Evolutionary conservation across 2,329 filamentous ascomycete genomes (phyloP).

Genomic region (Calonectria pauciramosa): DNA sequence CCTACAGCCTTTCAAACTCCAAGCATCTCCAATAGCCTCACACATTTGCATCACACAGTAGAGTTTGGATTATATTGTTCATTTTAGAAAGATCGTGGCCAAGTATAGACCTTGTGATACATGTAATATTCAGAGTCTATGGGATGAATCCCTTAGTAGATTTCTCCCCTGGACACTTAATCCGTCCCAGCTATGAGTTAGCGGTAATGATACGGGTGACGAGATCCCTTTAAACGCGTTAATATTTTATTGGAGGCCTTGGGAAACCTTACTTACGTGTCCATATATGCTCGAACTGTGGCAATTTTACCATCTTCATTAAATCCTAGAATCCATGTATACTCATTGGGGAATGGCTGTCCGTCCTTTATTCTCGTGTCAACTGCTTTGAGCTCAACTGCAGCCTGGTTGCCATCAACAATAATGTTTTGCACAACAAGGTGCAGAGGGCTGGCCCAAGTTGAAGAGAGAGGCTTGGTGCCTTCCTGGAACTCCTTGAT

Average conservation of each 20-base stretch:
- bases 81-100: too few species aligned
- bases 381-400: background rate
- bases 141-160: background rate
- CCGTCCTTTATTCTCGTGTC: slow-evolving; percentile 2
- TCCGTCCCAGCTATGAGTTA: background rate
- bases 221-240: background rate
- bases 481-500: background rate
- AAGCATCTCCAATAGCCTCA: too few species aligned
- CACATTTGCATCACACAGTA: too few species aligned
- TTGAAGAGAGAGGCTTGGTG: background rate
- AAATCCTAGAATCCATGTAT: slow-evolving; percentile 4
- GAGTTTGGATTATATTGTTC: too few species aligned
- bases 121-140: background rate
- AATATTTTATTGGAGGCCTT: background rate
- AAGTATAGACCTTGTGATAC: too few species aligned
- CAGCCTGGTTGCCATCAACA: slow-evolving; percentile 12
- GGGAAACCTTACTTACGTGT: background rate
- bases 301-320: slow-evolving; percentile 5
- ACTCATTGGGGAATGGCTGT: background rate
- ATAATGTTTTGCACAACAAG: slow-evolving; percentile 2
- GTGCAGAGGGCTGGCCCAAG: background rate
- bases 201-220: background rate
- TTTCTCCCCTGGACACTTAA: background rate
- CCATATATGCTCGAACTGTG: slow-evolving; percentile 9
- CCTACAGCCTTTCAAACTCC: too few species aligned